These are phyloP conservation scores for Populus alba DNA, from an alignment of 345 rosid genomes.

Conservation along the genomic window DNA sequence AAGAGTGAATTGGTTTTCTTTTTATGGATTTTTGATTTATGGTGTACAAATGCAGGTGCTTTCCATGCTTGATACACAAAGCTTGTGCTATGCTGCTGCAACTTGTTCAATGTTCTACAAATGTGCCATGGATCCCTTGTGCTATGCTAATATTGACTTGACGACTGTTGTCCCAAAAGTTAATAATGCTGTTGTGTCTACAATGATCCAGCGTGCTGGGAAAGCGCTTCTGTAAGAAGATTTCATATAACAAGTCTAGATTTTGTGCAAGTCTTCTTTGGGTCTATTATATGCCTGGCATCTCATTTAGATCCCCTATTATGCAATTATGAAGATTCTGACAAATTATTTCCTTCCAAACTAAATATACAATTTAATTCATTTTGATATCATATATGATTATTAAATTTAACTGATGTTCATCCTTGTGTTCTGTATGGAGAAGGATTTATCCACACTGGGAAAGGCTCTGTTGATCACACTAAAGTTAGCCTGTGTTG, in stretches of 20 bases:
- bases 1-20: not conserved
- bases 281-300: not conserved
- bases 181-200: conserved; percentile 68
- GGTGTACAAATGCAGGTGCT: conserved; percentile 46
- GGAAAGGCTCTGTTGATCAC: not conserved
- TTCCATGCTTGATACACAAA: conserved; percentile 82
- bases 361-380: not conserved
- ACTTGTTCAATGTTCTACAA: conserved; percentile 75
- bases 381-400: not conserved
- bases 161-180: conserved; percentile 62
- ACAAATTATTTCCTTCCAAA: not conserved
- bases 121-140: conserved; percentile 80
- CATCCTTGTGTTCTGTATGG: not conserved
- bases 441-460: not conserved
- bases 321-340: not conserved
- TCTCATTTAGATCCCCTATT: not conserved
- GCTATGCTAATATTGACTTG: conserved; percentile 71
- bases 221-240: conserved; percentile 59
- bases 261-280: not conserved
- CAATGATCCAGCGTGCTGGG: conserved; percentile 85
- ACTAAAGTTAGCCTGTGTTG: not conserved
- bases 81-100: conserved; percentile 70
- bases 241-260: not conserved
- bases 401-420: not conserved
- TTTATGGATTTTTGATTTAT: not conserved